Conservation (phyloP, 2,329 filamentous ascomycete species). For the Diaporthe nobilis region DNA sequence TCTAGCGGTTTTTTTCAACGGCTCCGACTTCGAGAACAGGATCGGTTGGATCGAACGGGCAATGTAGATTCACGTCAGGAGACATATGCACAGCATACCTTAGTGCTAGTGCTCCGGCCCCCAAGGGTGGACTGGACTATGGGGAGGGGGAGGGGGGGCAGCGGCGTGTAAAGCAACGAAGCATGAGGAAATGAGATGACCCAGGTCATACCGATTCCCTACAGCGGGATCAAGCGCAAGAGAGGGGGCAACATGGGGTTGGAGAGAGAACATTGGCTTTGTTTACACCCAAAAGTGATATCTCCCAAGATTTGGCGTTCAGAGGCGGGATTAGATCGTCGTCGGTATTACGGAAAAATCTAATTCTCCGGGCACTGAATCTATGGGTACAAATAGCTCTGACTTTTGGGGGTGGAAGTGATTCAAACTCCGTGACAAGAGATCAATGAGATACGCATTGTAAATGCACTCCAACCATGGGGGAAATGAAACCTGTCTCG, state of each 20-base stretch:
- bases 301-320: constrained; percentile 40
- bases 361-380: constrained; percentile 40
- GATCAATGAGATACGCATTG: not conserved
- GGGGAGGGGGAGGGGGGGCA: not conserved
- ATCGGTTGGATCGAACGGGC: not conserved
- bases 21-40: not conserved
- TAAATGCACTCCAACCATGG: not conserved
- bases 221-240: not conserved
- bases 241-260: not conserved
- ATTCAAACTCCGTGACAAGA: not conserved
- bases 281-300: constrained; percentile 38
- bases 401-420: not conserved
- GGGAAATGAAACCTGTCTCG: constrained; percentile 31
- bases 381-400: not conserved
- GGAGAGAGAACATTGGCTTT: constrained; percentile 30
- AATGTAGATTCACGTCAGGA: not conserved
- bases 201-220: constrained; percentile 4
- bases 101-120: not conserved
- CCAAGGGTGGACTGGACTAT: not conserved
- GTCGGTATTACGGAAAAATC: constrained; percentile 38
- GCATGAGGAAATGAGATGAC: constrained; percentile 27
- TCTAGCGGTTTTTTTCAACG: not conserved
- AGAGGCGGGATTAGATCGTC: constrained; percentile 38
- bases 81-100: not conserved
- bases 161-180: not conserved